These are phyloP conservation scores for Penicillium daleae DNA, from an alignment of 495 filamentous ascomycete genomes.

Conservation along the genomic window DNA sequence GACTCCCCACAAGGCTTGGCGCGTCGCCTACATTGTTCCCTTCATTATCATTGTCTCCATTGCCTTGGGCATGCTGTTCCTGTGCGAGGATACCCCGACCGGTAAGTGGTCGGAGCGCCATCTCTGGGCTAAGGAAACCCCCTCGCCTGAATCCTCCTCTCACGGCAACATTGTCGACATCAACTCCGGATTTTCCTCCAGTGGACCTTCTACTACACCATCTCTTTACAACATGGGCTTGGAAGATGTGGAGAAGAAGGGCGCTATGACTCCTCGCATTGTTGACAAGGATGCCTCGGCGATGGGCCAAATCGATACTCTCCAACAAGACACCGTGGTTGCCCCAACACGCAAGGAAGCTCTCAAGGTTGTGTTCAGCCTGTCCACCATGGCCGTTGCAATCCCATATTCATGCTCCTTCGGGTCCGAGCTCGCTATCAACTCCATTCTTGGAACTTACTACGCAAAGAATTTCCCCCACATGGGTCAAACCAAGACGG, in stretches of 20 bases:
- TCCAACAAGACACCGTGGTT: constrained; percentile 61
- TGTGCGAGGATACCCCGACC: constrained; percentile 83
- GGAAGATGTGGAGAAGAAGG: constrained; percentile 44
- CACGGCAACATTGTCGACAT: constrained; percentile 62
- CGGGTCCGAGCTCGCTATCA: constrained; percentile 83
- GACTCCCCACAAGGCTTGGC: constrained; percentile 72
- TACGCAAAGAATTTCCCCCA: constrained; percentile 76
- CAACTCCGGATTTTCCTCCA: constrained; percentile 41
- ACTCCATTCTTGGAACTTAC: constrained; percentile 79
- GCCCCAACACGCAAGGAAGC: constrained; percentile 67
- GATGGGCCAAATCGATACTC: constrained; percentile 58
- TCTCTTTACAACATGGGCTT: constrained; percentile 48
- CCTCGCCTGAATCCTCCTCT: constrained; percentile 20
- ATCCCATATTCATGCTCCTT: constrained; percentile 85
- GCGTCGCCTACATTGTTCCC: constrained; percentile 81
- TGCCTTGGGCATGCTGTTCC: constrained; percentile 69
- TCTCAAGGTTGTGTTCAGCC: constrained; percentile 60
- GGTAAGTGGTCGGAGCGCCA: constrained; percentile 82
- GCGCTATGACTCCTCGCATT: constrained; percentile 35
- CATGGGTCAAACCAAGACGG: constrained; percentile 72
- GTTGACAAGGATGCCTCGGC: constrained; percentile 56
- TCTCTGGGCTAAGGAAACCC: constrained; percentile 38
- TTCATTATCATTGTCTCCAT: constrained; percentile 71
- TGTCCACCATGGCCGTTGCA: constrained; percentile 68
- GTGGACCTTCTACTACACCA: constrained; percentile 36